A percentile compares a stretch with the other conserved stretches of the same genome.
These are phyloP conservation scores for Eutrema yunnanense DNA, from an alignment of 345 rosid genomes.

Conservation along the genomic window DNA sequence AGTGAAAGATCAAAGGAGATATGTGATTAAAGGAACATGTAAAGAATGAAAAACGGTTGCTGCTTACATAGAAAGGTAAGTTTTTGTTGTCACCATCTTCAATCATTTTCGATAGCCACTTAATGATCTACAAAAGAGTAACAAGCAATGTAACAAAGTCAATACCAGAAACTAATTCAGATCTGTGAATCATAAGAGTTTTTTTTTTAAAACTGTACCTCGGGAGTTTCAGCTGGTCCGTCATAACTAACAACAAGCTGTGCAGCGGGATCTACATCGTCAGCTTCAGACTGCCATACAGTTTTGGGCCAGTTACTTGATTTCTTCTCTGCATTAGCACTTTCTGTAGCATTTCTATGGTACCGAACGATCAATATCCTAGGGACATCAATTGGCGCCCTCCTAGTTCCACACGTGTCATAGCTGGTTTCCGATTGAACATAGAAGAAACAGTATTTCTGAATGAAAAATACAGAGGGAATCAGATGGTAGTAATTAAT, in stretches of 20 bases:
- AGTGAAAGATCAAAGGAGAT: neutral
- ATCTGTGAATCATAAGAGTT: neutral
- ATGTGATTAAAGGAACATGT: neutral
- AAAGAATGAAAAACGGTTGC: neutral
- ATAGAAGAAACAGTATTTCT: slow-evolving; percentile 88
- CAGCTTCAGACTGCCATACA: slow-evolving; percentile 48
- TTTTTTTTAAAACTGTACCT: slow-evolving; percentile 34
- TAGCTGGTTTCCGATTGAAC: slow-evolving; percentile 71
- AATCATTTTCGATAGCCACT: slow-evolving; percentile 72
- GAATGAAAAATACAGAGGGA: slow-evolving; percentile 24
- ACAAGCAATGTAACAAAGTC: neutral
- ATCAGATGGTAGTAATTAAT: neutral
- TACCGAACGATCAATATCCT: slow-evolving; percentile 73
- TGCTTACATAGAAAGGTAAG: slow-evolving; percentile 69
- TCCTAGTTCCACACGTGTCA: slow-evolving; percentile 92
- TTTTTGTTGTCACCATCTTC: slow-evolving; percentile 81
- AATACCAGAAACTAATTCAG: neutral
- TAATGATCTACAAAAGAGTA: slow-evolving; percentile 46
- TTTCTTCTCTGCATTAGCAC: slow-evolving; percentile 34
- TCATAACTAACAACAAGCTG: slow-evolving; percentile 90
- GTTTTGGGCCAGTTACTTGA: slow-evolving; percentile 48
- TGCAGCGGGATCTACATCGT: slow-evolving; percentile 70
- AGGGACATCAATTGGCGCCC: slow-evolving; percentile 61
- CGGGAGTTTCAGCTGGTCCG: slow-evolving; percentile 58
- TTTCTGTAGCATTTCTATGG: slow-evolving; percentile 63